Base-by-base conservation (phyloP, 2,329 filamentous ascomycete genomes). In the Blastomyces emzantsi region DNA sequence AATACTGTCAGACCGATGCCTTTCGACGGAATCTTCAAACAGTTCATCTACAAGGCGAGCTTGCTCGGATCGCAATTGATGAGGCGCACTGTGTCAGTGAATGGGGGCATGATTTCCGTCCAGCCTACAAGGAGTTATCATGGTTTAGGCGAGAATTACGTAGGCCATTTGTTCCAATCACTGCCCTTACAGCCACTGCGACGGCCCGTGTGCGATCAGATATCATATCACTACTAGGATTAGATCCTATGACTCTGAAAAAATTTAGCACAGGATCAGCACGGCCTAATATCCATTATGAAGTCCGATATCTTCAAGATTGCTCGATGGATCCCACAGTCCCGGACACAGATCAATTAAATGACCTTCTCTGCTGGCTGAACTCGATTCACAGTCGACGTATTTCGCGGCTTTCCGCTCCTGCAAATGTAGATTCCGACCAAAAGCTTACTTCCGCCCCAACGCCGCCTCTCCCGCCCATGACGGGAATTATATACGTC, bases 71-170 rank as follows among this genome's bases (percentile, higher is more conserved):
- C 67, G 93, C 90, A 58, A 87, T 97, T 64, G 93, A 97, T 72
- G 93, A 97, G 77, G 93, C 93, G 1, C 93, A 97, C 75, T 97
- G 93, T 74, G 96, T 97, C 69, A 96, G 90, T 30, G 92, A 97
- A 86, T 97, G 93, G 93, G 93, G 93, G 1, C 92, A 97, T 74
- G 93, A 97, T 75, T 97, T 97, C 73, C 88, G 93, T n/a, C 90
- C 88, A 45, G 90, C 92, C 64, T 97, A 96, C 76, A 92, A 94
- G 72, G 85, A 88, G 25, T 82, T 97, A 7, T 87, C 85, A 1
- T 97, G 90, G 86, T 94, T 97, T 79, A 74, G 69, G 56, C 88
- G 90, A 69, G 86, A 86, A 41, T 70, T 80, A 17, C 72, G 68
- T 6, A 92, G 94, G 67, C 90, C 92, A 0, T 83, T 89, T 63